Conservation (phyloP, 108 stramenopile genomes). For the Parietichytrium sp. region DNA sequence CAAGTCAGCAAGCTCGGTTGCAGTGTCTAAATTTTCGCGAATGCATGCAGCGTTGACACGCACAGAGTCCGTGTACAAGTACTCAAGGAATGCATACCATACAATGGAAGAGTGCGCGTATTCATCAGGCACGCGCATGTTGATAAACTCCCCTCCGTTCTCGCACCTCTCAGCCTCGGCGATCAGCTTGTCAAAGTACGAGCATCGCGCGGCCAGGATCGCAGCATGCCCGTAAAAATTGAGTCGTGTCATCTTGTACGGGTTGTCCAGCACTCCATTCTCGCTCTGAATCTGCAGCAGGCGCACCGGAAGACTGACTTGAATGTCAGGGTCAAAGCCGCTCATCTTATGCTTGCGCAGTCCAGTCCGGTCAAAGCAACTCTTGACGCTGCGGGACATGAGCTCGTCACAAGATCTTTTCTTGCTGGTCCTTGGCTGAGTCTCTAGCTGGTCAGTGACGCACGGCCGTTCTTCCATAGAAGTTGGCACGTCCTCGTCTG, state of each 20-base stretch:
- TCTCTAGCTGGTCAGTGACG: too few species aligned
- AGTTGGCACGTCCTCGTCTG: too few species aligned
- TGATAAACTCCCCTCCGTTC: neutral
- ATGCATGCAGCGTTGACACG: neutral
- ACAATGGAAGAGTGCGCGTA: neutral
- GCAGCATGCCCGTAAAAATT: slow-evolving; percentile 28
- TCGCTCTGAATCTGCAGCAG: too few species aligned
- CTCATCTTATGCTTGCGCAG: too few species aligned
- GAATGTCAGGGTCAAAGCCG: too few species aligned
- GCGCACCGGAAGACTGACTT: too few species aligned
- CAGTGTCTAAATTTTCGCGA: neutral
- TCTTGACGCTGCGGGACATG: too few species aligned
- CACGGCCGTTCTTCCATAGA: too few species aligned
- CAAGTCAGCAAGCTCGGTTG: neutral
- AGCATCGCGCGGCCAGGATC: slow-evolving; percentile 2
- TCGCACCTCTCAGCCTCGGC: neutral
- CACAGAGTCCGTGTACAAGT: slow-evolving; percentile 25
- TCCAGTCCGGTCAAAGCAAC: too few species aligned
- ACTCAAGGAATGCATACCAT: slow-evolving; percentile 17
- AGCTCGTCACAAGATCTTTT: too few species aligned
- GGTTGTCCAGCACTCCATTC: too few species aligned
- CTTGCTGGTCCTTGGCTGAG: too few species aligned
- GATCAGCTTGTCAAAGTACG: neutral
- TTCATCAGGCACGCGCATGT: neutral
- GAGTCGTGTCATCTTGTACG: neutral